phyloP scores from a whole-genome alignment of 2,329 filamentous ascomycete genomes.

The Chrysosporium keratinophilum region DNA sequence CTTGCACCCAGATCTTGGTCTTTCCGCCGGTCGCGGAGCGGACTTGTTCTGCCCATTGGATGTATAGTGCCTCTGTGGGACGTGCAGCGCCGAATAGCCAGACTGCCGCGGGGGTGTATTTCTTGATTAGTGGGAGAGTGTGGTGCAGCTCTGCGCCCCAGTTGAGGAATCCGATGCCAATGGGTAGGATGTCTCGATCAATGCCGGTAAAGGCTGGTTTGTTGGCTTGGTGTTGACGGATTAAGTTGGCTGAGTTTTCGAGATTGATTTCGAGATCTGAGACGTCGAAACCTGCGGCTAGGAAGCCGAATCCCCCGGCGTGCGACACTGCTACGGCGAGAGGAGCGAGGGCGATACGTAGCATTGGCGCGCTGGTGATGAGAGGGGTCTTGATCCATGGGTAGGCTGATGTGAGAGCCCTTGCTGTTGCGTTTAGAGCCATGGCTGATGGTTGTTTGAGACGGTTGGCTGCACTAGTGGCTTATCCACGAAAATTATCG shows the following conservation, averaged over 20 bases:
- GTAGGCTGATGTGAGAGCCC: slow-evolving; percentile 29
- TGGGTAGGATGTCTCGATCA: slow-evolving; percentile 22
- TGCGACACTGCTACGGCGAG: slow-evolving; percentile 52
- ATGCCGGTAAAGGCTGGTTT: not conserved
- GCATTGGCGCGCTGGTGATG: slow-evolving; percentile 58
- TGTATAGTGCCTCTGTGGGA: slow-evolving; percentile 23
- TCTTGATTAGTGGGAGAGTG: slow-evolving; percentile 23
- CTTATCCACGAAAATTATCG: not conserved
- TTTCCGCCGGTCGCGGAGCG: slow-evolving; percentile 28
- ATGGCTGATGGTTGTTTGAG: not conserved
- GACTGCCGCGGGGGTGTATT: slow-evolving; percentile 29
- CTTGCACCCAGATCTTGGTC: slow-evolving; percentile 45
- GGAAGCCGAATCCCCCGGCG: slow-evolving; percentile 46
- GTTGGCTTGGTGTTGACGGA: slow-evolving; percentile 9
- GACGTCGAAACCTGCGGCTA: slow-evolving; percentile 46
- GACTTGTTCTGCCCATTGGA: slow-evolving; percentile 33
- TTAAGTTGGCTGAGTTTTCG: slow-evolving; percentile 21
- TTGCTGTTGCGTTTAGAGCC: slow-evolving; percentile 1
- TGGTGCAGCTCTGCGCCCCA: slow-evolving; percentile 28
- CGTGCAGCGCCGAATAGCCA: slow-evolving; percentile 34
- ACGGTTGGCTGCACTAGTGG: no score
- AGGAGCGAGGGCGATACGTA: slow-evolving; percentile 46
- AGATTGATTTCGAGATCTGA: slow-evolving; percentile 25
- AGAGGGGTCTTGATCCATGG: slow-evolving; percentile 51
- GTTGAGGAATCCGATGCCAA: slow-evolving; percentile 34